phyloP scores from a whole-genome alignment of 2,329 filamentous ascomycete species.

The Cercospora citrullina region DNA sequence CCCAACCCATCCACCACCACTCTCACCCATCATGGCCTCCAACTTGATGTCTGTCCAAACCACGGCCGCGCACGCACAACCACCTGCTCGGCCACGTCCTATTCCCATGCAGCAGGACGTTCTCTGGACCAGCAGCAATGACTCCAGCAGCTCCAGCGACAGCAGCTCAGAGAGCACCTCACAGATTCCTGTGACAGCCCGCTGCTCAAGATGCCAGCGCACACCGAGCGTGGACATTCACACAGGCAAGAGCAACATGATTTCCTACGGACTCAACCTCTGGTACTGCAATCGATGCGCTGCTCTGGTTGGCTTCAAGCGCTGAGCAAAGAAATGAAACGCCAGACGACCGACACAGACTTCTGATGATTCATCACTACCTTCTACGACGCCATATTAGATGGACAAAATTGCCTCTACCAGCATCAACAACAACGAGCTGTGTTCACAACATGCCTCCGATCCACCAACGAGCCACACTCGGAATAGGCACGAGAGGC shows the following conservation, averaged over 20 bases:
- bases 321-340: conserved; percentile 24
- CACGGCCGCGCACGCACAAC: conserved; percentile 31
- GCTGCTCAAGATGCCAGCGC: conserved; percentile 42
- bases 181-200: conserved; percentile 31
- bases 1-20: not conserved
- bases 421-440: not conserved
- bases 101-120: conserved; percentile 38
- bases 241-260: conserved; percentile 41
- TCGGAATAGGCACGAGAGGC: not conserved
- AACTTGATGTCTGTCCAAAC: conserved; percentile 39
- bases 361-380: not conserved
- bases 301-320: conserved; percentile 38
- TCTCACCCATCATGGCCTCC: conserved; percentile 23
- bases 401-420: not conserved
- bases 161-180: conserved; percentile 26
- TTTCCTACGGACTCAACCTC: conserved; percentile 41
- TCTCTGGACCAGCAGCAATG: conserved; percentile 36
- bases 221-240: conserved; percentile 37
- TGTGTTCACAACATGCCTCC: not conserved
- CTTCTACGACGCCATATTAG: not conserved
- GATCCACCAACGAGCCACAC: not conserved
- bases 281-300: conserved; percentile 43
- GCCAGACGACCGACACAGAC: not conserved
- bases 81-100: conserved; percentile 34
- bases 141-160: conserved; percentile 28